Percentiles rank a stretch among this genome's conserved stretches.
phyloP scores from a whole-genome alignment of 2,329 filamentous ascomycete genomes.

The Botrytis aclada region DNA sequence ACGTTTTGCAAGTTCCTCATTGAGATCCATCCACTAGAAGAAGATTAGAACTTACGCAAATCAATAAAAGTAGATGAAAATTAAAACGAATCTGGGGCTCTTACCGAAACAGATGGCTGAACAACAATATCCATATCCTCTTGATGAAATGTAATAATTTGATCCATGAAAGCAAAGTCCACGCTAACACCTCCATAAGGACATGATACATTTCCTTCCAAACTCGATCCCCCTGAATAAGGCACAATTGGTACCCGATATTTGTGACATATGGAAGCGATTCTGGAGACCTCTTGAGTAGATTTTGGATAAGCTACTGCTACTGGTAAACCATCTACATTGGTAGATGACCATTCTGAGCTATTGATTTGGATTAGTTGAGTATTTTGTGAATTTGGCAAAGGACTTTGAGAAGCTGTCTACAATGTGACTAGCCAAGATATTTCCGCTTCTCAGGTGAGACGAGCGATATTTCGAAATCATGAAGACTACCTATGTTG shows the following conservation, averaged over 20 bases:
- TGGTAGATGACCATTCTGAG: conserved; percentile 63
- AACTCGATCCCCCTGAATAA: conserved; percentile 79
- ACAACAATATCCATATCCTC: conserved; percentile 92
- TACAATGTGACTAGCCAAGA: background rate
- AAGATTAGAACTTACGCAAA: background rate
- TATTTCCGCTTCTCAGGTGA: background rate
- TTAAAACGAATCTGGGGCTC: background rate
- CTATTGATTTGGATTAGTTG: background rate
- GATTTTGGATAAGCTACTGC: conserved; percentile 62
- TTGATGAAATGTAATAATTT: conserved; percentile 73
- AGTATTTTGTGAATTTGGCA: background rate
- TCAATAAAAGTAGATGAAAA: background rate
- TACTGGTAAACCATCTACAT: conserved; percentile 58
- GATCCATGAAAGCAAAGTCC: conserved; percentile 85
- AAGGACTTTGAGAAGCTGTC: background rate
- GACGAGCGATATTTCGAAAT: background rate
- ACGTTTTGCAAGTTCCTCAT: conserved; percentile 65
- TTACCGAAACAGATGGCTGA: conserved; percentile 71
- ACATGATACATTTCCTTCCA: conserved; percentile 88
- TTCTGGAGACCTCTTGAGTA: conserved; percentile 57
- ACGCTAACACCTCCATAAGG: conserved; percentile 85
- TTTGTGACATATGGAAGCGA: conserved; percentile 69
- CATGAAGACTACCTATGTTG: background rate
- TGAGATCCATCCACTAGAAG: conserved; percentile 75
- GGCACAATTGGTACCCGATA: conserved; percentile 77